Evolutionary conservation across 2,329 filamentous ascomycete species (phyloP).

Genomic region (Penicillium sp.): DNA sequence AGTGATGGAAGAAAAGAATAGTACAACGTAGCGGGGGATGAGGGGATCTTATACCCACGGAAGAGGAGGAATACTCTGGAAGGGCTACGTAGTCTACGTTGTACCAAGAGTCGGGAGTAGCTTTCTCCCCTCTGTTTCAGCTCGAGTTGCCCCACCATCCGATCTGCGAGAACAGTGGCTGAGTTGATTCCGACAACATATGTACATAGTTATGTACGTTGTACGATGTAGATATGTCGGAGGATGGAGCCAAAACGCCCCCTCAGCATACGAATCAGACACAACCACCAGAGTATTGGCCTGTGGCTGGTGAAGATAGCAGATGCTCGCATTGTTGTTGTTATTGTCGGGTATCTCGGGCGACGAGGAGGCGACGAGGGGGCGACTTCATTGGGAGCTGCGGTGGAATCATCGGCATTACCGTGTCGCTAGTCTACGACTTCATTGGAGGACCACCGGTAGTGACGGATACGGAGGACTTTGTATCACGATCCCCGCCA

Average conservation of each 20-base stretch:
- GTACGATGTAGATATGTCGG: constrained; percentile 3
- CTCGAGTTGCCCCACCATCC: constrained; percentile 16
- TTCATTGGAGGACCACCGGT: constrained; percentile 1
- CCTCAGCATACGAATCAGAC: constrained; percentile 5
- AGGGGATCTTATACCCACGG: constrained; percentile 21
- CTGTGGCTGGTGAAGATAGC: constrained; percentile 10
- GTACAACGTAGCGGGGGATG: neutral
- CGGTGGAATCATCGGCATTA: neutral
- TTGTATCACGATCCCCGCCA: neutral
- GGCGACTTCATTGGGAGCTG: neutral
- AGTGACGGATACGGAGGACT: neutral
- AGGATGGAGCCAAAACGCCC: neutral
- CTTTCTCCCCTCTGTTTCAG: constrained; percentile 19
- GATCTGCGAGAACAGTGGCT: constrained; percentile 17
- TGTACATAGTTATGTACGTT: neutral
- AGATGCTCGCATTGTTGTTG: constrained; percentile 2
- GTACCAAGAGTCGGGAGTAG: neutral
- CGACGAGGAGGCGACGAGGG: neutral
- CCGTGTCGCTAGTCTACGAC: neutral
- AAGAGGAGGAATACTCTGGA: constrained; percentile 17
- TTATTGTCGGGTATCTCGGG: constrained; percentile 7
- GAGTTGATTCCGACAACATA: neutral
- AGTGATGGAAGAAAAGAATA: constrained; percentile 3
- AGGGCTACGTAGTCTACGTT: constrained; percentile 13
- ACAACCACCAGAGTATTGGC: neutral